Base-by-base conservation (phyloP, 352 stramenopile species). In the Elongisporangium senticosum region DNA sequence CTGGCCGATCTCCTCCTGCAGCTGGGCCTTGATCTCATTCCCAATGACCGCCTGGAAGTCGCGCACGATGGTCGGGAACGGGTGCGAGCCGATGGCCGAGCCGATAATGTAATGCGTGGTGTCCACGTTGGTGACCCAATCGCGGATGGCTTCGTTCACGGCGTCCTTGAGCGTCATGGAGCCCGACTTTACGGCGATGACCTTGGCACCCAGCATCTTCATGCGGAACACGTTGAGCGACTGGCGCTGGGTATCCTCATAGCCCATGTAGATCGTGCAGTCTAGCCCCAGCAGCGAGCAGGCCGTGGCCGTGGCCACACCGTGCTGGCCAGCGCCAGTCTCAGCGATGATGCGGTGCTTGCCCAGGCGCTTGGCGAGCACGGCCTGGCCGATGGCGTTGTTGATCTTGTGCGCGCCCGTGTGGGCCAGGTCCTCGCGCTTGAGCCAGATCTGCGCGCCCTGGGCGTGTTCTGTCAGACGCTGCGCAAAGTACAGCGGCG, bases 341-440 rank as follows among this genome's bases (percentile, higher is more conserved):
- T 99, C 97, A 10, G 96, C 96, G 68, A 99, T 99, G 74, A 99
- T 99, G 60, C 96, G 91, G 19, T 86, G 84, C 81, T 99, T 99
- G 55, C 96, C 96, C 56, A 99, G 83, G 10, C 90, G 89, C 73
- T 98, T 98, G 53, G 95, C 95, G 22, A 99, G 72, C 49, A 99
- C 77, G 4, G 90, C 95, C 68, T 99, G 95, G 7, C 96, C 97
- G 61, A 99, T 86, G 21, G 96, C 96, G 71, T 99, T 99, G 83
- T 99, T 99, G 76, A 99, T 99, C 73, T 99, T 99, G 89, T 99
- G 97, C 5, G 97, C 96, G 51, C 97, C 96, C 11, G 97, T 99
- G 77, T 99, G 97, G 10, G 92, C 93, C 50, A 99, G 78, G 72
- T 99, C 97, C 71, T 99, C 96, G 39, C 96, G 84, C 75, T 99